Evolutionary conservation across 192 early-diverging fungal species (phyloP).

Genomic region (Oehlia diaphana): DNA sequence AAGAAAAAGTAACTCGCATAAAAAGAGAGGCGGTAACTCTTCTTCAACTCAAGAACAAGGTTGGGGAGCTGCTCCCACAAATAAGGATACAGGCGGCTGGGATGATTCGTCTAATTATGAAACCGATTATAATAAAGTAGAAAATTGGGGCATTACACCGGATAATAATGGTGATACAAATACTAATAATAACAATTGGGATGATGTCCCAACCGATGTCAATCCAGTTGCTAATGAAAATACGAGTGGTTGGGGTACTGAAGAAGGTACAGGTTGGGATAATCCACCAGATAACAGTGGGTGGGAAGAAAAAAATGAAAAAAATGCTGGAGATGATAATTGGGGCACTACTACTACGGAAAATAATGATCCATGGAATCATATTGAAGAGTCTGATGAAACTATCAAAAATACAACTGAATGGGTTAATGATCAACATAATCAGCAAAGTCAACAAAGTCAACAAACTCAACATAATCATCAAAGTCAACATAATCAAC

Average conservation of each 20-base stretch:
- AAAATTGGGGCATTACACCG: neutral
- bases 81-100: neutral
- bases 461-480: too few relatives aligned
- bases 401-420: neutral
- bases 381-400: neutral
- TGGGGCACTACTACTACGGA: neutral
- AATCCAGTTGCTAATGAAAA: neutral
- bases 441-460: too few relatives aligned
- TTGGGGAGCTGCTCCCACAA: neutral
- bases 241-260: neutral
- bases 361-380: neutral
- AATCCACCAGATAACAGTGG: neutral
- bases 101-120: neutral
- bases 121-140: neutral
- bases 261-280: neutral
- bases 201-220: neutral
- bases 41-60: neutral
- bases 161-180: neutral
- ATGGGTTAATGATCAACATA: neutral
- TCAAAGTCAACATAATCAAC: neutral
- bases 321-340: neutral
- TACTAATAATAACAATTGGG: neutral
- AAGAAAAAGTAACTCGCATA: neutral
- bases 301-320: neutral
- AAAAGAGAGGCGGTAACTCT: neutral